Base-by-base conservation (phyloP, 768 basidiomycete species). In the Phylloporus scabripes region DNA sequence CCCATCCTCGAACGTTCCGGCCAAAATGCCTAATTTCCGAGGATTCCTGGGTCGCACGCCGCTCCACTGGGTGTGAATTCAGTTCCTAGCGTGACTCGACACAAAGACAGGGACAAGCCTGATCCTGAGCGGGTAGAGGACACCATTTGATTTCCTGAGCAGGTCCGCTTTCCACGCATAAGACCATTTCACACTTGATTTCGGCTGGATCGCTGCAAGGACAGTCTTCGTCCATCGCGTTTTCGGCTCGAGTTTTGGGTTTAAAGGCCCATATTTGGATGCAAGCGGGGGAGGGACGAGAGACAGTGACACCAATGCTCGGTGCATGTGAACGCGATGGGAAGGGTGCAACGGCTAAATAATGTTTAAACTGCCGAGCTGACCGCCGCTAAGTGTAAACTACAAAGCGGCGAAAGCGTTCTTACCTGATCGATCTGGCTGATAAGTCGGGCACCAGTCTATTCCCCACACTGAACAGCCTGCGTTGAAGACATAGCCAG, bases 381-480 rank as follows among this genome's bases (percentile, higher is more conserved):
- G 49, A 31, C 28, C 29, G 14, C 10, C 3, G 21, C 37, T 29
- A 46, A 56, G 36, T 32, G 44, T 45, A 34, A 11, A 7, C 18
- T 28, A 33, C 15, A 6, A 18, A 17, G 29, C 11, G 11, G 41
- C 5, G 5, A 21, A 17, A 23, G 23, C 11, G 12, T 39, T 2
- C 74, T 56, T 57, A 87, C 87, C 62, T 42, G 69, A 53, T 33
- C 81, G 74, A 42, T 83, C 81, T 31, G 75, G 70, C 18, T 72
- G 66, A 52, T 85, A 76, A 20, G 84, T 80, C 3, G 96, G 95
- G 64, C 92, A 93, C 94, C 94, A 98, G 55, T 94, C 92, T 31
- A 95, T 60, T 2, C 83, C 90, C 83, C 87, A 91, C n/a, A 90
- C 86, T 0, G 91, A 87, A 3, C 85, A 87, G 6, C 96, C 96